Evolutionary conservation across 163 green algal species (phyloP), one percentile per base, ranked within the genome.

Genomic region (Volvox carteri): DNA sequence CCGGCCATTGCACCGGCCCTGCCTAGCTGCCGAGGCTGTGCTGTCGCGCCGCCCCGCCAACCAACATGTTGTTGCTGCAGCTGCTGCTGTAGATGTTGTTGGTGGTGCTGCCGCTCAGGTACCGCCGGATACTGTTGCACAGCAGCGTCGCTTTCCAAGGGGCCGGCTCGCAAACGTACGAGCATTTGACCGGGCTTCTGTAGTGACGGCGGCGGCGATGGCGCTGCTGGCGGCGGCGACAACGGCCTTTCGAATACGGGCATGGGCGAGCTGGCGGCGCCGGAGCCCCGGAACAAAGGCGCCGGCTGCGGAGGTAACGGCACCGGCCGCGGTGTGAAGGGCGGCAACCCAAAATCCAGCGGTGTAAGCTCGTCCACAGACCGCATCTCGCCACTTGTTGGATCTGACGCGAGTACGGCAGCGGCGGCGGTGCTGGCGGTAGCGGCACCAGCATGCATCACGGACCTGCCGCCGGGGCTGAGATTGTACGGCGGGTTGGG

Each of bases 401-500:
- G 70, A 35, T 78, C 70, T 1, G 28, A 9, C 37, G 1, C 39
- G 39, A 78, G 70, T n/a, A 56, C 70, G 65, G 65, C 65, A 21
- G 65, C 65, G 33, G 33, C 65, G 65, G 35, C 65, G n/a, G 65
- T 75, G 65, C 46, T n/a, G n/a, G n/a, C n/a, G n/a, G n/a, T n/a
- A n/a, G n/a, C n/a, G n/a, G n/a, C n/a, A n/a, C n/a, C n/a, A n/a
- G n/a, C n/a, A n/a, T n/a, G n/a, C n/a, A n/a, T 73, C 28, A 12
- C 65, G 33, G 3, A 28, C 30, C 30, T 6, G 9, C 35, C 65
- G 33, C 30, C 65, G 30, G 33, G 12, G 65, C 65, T 33, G 65
- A 12, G 1, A 28, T 72, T 72, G n/a, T 23, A 11, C 30, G 33
- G 7, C 30, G 25, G 1, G 60, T 72, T 72, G n/a, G 60, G 3